Base-by-base conservation (phyloP, 164 flowering plant genomes). In the Vitis rupestris region DNA sequence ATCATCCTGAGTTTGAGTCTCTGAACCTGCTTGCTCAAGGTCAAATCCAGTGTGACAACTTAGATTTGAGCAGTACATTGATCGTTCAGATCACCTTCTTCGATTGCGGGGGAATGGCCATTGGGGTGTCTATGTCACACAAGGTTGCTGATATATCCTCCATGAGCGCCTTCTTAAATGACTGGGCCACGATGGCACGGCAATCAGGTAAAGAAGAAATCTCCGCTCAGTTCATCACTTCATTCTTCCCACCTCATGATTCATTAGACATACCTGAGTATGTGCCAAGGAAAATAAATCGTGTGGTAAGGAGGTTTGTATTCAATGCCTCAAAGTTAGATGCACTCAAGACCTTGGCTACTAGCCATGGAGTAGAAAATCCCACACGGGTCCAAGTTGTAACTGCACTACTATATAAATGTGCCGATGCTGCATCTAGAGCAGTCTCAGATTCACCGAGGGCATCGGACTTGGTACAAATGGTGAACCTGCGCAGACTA, bases 301-400 rank as follows among this genome's bases (percentile, higher is more conserved):
- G 19, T 23, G 16, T 53, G 0, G 30, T 63, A 4, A 73, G 50
- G 37, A 81, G 81, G 60, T 65, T 63, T 17, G 74, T 78, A 1
- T 78, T 81, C 49, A 66, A 60, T 16, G 61, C 59, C 5, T n/a
- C 72, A 8, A 63, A 68, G 52, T 49, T 81, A 2, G 56, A 66
- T 3, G 15, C 61, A 9, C 70, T 81, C 13, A 70, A 68, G 50
- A 37, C 59, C 4, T 47, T 31, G 47, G 56, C 71, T 0, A 47
- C 63, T 8, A 56, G 61, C 30, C 9, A 49, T 11, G 29, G 61
- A 19, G 66, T 47, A 15, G 9, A 19, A n/a, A 17, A 59, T 10
- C 83, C 81, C 4, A 69, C 83, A 1, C 50, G 72, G 8, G 66
- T 75, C 10, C 78, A 81, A 27, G 79, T 67, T 1, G 79, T 76